A percentile compares a stretch with the other conserved stretches of the same genome.
Conservation (phyloP, 208 protist genomes). For the Leishmania braziliensis region DNA sequence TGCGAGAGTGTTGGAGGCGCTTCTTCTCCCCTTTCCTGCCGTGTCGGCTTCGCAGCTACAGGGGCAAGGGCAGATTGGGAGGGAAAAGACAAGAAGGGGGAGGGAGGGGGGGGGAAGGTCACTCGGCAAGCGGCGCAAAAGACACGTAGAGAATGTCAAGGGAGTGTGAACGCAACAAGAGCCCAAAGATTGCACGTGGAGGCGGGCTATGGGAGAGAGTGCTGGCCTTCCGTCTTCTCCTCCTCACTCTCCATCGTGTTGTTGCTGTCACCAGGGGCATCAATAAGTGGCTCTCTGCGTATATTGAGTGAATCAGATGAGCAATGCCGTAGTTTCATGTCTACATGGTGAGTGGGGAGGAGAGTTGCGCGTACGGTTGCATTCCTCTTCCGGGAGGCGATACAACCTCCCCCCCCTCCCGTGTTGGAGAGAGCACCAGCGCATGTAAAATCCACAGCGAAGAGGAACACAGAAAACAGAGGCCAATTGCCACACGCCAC, state of each 20-base stretch:
- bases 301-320: background rate
- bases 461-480: background rate
- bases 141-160: background rate
- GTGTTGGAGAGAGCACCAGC: background rate
- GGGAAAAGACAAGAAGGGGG: background rate
- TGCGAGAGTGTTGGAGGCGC: background rate
- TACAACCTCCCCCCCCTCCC: background rate
- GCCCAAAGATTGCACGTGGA: background rate
- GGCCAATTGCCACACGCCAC: background rate
- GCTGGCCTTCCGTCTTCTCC: background rate
- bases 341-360: background rate
- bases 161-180: background rate
- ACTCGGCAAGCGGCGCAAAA: background rate
- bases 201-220: background rate
- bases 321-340: background rate
- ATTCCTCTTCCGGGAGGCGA: background rate
- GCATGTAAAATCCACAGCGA: background rate
- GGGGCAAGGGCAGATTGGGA: background rate
- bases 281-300: background rate
- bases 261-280: background rate
- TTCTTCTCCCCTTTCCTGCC: background rate
- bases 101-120: background rate
- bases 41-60: background rate
- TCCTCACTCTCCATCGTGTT: background rate
- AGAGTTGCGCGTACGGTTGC: background rate